A percentile compares a stretch with the other conserved stretches of the same genome.
Conservation (phyloP, 371 early-diverging fungal species). For the Syncephalis fuscata region DNA sequence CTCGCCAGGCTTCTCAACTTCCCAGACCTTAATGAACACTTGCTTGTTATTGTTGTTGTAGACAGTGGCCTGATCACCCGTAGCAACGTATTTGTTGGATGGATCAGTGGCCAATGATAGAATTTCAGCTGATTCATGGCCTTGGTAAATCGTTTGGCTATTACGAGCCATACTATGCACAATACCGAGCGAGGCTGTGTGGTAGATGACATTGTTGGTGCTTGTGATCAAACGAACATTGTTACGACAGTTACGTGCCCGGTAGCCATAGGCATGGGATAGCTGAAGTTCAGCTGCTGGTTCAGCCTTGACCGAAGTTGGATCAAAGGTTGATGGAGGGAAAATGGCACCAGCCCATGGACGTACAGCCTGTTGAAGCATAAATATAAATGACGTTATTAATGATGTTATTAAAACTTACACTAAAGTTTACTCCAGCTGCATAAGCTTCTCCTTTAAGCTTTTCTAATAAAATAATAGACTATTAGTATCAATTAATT, state of each 20-base stretch:
- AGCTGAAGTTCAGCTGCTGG: not conserved
- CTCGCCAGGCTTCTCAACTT: not conserved
- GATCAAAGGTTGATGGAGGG: not conserved
- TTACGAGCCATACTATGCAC: not conserved
- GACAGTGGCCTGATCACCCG: not conserved
- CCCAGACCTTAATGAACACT: not conserved
- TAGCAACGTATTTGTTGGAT: not conserved
- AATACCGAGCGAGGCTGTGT: not conserved
- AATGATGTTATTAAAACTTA: not conserved
- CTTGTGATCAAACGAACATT: not conserved
- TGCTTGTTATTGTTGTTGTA: not conserved
- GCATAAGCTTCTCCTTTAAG: too few species aligned
- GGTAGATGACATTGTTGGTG: not conserved
- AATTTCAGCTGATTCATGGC: not conserved
- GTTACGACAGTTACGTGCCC: conserved; percentile 1
- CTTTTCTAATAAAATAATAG: too few species aligned
- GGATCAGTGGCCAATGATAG: not conserved
- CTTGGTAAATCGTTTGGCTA: not conserved
- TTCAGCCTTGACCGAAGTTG: not conserved
- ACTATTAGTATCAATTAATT: too few species aligned
- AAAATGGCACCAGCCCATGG: conserved; percentile 1
- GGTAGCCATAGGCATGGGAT: not conserved
- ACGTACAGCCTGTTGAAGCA: not conserved
- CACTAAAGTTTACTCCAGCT: too few species aligned
- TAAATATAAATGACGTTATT: not conserved